Evolutionary conservation across 371 early-diverging fungal species (phyloP), one percentile per base, ranked within the genome.

Genomic region (Mortierella sp.): DNA sequence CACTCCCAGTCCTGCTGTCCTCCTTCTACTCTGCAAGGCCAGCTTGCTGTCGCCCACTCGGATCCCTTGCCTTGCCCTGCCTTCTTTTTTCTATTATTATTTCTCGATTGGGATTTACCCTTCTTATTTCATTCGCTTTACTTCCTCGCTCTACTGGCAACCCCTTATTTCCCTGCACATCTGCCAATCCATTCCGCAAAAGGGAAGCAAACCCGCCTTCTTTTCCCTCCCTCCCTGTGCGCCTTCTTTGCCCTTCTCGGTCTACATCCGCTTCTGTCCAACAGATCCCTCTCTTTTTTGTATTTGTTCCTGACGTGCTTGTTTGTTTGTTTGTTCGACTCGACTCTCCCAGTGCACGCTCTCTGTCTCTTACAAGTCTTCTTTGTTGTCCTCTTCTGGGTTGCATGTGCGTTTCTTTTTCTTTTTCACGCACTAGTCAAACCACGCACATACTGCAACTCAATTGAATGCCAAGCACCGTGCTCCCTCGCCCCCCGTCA

Each of bases 171-270:
- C 46, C 64, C 21, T 61, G 61, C 61, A 16, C 55, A 34, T 10
- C 37, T 75, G 73, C 79, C 76, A 82, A 75, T 82, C 82, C 75
- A 75, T 83, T 83, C 83, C 83, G 43, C 83, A 79, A 83, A 79
- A 83, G 83, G 83, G 80, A 83, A 83, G 83, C 83, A 83, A 83
- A 83, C 51, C 69, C 70, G 2, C 44, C 53, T 1, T 51, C 10
- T 8, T n/a, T 28, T 31, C 59, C n/a, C 28, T 2, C 51, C n/a
- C 43, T 54, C 53, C 67, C 67, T 67, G 67, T 57, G 72, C 69
- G 79, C 24, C 67, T 75, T 75, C 75, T 71, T 72, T 79, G 74
- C 79, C 75, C 79, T 74, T 70, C 74, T 79, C 44, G 74, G 74
- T 72, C 46, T 72, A 31, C 73, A 69, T 64, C 69, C 61, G 61